phyloP scores from a whole-genome alignment of 371 early-diverging fungal species.

The Mortierella sp. region DNA sequence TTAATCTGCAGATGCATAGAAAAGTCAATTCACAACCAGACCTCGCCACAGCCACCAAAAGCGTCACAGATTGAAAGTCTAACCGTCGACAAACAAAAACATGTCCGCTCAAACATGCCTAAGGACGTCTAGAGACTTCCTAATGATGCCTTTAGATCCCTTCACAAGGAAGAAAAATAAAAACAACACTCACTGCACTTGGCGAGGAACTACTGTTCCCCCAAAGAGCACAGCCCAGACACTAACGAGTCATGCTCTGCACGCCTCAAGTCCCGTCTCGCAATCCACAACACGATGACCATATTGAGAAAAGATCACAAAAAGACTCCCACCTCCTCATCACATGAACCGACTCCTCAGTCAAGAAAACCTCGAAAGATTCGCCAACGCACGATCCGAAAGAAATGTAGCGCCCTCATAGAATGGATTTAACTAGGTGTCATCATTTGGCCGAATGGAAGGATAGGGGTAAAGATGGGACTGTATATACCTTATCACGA shows the following conservation, averaged over 20 bases:
- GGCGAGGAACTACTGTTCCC: constrained; percentile 55
- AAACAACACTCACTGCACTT: constrained; percentile 34
- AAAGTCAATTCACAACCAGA: constrained; percentile 31
- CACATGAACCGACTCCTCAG: constrained; percentile 47
- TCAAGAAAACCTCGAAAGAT: constrained; percentile 58
- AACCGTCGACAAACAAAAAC: constrained; percentile 11
- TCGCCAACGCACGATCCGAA: constrained; percentile 37
- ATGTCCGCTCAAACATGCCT: constrained; percentile 31
- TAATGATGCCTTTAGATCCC: neutral
- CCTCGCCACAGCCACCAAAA: constrained; percentile 12
- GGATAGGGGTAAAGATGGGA: neutral
- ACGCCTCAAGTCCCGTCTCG: neutral
- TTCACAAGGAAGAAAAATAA: neutral
- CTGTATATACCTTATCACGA: constrained; percentile 27
- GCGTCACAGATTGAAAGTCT: neutral
- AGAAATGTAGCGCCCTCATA: constrained; percentile 55
- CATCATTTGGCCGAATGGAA: constrained; percentile 47
- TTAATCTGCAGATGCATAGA: constrained; percentile 52
- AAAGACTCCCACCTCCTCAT: constrained; percentile 54
- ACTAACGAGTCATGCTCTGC: constrained; percentile 2
- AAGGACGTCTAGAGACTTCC: constrained; percentile 43
- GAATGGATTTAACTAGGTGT: constrained; percentile 59
- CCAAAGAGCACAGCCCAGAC: constrained; percentile 51
- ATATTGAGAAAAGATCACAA: constrained; percentile 14
- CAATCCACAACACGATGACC: constrained; percentile 15